Evolutionary conservation across 345 rosid species (phyloP), one percentile per base, ranked within the genome.

Genomic region (Lepidium didymum): DNA sequence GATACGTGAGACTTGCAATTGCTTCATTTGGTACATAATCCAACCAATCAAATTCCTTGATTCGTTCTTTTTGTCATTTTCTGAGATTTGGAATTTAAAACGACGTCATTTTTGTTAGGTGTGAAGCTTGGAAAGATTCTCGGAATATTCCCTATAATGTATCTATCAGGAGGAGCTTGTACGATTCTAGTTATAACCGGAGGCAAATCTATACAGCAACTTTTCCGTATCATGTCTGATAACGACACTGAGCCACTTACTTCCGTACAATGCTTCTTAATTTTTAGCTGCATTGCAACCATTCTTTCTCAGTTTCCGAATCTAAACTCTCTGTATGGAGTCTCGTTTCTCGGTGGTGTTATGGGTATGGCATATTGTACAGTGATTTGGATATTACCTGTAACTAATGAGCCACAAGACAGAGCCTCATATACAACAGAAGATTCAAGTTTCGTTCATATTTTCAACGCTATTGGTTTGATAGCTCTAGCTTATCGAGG

Each of bases 131-230:
- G 80, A 31, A 87, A 79, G 3, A 72, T 81, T 79, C 70, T 87
- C 3, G 90, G 78, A 7, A 19, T 83, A 36, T 62, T 83, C 46
- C 93, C 93, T 12, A 45, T 85, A 49, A 62, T 78, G 82, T 82
- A 87, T 79, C 86, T 87, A 41, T 85, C 93, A 0, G 90, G 67
- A 31, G 93, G 93, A n/a, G 85, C 88, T 5, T 85, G 88, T 67
- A 56, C 78, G 38, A 58, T 86, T 36, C 47, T 87, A 38, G 74
- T 85, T 44, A 77, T 83, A 62, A 68, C 85, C 33, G 90, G 93
- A 55, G 90, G 87, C 2, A 75, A 63, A 69, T 4, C 79, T 50
- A 49, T 75, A 40, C 37, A 69, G 34, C 79, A 75, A 69, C 67
- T 75, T 42, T 35, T 69, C 34, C 43, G 35, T 4, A 75, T 75